These are phyloP conservation scores for Inga laurina DNA, from an alignment of 306 rosid genomes.

Conservation along the genomic window DNA sequence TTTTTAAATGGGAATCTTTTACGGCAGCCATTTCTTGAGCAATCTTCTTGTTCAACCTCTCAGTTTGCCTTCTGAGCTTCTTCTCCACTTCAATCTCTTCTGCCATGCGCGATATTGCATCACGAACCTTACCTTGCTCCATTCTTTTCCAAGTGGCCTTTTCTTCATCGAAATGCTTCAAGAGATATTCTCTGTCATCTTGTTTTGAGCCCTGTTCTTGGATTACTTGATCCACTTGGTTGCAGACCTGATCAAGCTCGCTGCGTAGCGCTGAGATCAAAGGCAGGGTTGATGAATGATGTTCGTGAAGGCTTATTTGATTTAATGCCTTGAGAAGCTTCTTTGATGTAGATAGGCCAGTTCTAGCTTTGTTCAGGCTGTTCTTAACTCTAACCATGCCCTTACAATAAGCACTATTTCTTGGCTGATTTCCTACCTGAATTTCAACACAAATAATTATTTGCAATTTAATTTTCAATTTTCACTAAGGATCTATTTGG, in stretches of 20 bases:
- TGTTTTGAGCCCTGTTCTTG: slow-evolving; percentile 43
- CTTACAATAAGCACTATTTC: slow-evolving; percentile 30
- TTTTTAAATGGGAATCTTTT: slow-evolving; percentile 42
- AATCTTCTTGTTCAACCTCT: slow-evolving; percentile 62
- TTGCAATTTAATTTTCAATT: neutral
- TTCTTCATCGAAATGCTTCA: slow-evolving; percentile 56
- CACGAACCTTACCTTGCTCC: slow-evolving; percentile 47
- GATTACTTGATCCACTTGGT: slow-evolving; percentile 45
- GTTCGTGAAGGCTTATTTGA: slow-evolving; percentile 47
- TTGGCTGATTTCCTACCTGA: slow-evolving; percentile 45
- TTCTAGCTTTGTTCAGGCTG: slow-evolving; percentile 55
- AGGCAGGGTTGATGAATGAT: slow-evolving; percentile 38
- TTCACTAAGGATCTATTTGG: neutral
- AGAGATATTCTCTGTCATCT: slow-evolving; percentile 41
- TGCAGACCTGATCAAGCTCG: slow-evolving; percentile 53
- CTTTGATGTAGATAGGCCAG: slow-evolving; percentile 56
- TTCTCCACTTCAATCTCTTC: slow-evolving; percentile 63
- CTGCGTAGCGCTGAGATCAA: slow-evolving; percentile 45
- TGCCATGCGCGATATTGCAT: slow-evolving; percentile 36
- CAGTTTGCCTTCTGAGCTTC: slow-evolving; percentile 60
- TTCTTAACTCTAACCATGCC: slow-evolving; percentile 29
- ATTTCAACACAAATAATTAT: slow-evolving; percentile 8
- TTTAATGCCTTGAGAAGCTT: slow-evolving; percentile 59
- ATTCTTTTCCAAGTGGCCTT: slow-evolving; percentile 58
- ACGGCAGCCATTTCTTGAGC: slow-evolving; percentile 56